These are phyloP conservation scores for Nakataea oryzae DNA, from an alignment of 2,329 filamentous ascomycete genomes.

Conservation along the genomic window DNA sequence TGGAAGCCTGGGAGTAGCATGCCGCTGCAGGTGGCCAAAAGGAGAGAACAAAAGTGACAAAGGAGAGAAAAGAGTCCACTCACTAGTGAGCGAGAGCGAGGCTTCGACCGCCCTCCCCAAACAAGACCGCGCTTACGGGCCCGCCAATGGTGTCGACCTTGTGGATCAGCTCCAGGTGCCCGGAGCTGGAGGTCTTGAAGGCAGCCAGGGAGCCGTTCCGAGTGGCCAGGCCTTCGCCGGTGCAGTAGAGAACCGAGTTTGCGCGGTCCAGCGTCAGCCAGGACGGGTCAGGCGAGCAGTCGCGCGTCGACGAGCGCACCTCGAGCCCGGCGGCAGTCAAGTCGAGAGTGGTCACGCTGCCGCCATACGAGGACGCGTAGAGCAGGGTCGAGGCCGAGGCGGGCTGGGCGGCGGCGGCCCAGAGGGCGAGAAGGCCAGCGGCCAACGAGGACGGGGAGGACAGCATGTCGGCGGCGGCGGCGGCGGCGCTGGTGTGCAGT, in stretches of 20 bases:
- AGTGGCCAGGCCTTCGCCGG: constrained; percentile 42
- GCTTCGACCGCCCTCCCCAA: constrained; percentile 27
- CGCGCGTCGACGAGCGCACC: constrained; percentile 28
- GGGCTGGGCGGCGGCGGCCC: constrained; percentile 12
- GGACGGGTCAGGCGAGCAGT: constrained; percentile 43
- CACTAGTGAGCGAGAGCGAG: constrained; percentile 36
- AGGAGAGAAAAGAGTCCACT: constrained; percentile 12
- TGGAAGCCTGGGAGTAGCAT: too few species aligned
- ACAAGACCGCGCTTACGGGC: constrained; percentile 32
- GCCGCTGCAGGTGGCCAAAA: too few species aligned
- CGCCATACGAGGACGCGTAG: constrained; percentile 38
- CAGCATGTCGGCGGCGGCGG: constrained; percentile 2
- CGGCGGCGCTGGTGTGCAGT: neutral
- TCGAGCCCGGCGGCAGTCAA: constrained; percentile 26
- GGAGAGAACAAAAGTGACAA: too few species aligned
- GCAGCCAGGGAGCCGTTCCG: constrained; percentile 37
- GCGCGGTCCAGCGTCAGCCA: constrained; percentile 48
- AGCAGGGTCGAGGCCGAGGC: constrained; percentile 26
- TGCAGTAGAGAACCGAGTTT: constrained; percentile 43
- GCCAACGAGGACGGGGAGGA: constrained; percentile 1
- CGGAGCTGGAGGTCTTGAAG: constrained; percentile 25
- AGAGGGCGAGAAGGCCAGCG: constrained; percentile 3
- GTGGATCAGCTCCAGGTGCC: constrained; percentile 26
- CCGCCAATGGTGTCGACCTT: constrained; percentile 23
- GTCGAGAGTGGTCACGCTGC: constrained; percentile 36